phyloP scores from a whole-genome alignment of 1,284 basidiomycete genomes.

The Xerocomus amazonicus region DNA sequence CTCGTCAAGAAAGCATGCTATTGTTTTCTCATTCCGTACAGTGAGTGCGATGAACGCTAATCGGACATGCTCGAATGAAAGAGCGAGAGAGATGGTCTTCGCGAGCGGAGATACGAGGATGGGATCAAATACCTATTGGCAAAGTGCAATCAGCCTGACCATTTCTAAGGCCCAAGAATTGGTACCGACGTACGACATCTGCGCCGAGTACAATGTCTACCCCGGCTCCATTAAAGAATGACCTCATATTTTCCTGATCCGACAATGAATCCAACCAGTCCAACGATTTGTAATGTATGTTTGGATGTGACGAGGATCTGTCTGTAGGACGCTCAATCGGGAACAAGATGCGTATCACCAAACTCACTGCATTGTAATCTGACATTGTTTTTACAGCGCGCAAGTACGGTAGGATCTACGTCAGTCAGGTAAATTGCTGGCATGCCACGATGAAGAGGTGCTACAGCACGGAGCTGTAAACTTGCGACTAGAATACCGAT shows the following conservation, averaged over 20 bases:
- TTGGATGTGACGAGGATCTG: slow-evolving; percentile 44
- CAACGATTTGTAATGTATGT: slow-evolving; percentile 43
- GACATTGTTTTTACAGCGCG: slow-evolving; percentile 55
- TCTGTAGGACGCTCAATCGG: slow-evolving; percentile 37
- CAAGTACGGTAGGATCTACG: slow-evolving; percentile 60
- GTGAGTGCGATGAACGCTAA: slow-evolving; percentile 58
- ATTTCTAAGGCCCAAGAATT: neutral
- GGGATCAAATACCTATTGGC: slow-evolving; percentile 64
- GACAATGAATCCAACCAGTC: slow-evolving; percentile 66
- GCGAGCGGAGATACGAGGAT: slow-evolving; percentile 56
- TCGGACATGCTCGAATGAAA: slow-evolving; percentile 30
- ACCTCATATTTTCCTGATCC: slow-evolving; percentile 14
- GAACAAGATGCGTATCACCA: neutral
- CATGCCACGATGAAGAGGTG: slow-evolving; percentile 2
- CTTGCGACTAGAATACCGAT: slow-evolving; percentile 59
- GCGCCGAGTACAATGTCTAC: slow-evolving; percentile 64
- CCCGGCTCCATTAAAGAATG: slow-evolving; percentile 38
- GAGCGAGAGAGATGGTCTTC: slow-evolving; percentile 46
- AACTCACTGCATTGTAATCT: slow-evolving; percentile 60
- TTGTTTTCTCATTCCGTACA: slow-evolving; percentile 45
- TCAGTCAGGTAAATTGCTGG: slow-evolving; percentile 58
- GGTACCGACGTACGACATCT: slow-evolving; percentile 52
- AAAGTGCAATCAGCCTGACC: neutral
- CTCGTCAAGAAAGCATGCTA: slow-evolving; percentile 37
- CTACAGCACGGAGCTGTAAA: slow-evolving; percentile 40